phyloP scores from a whole-genome alignment of 2,329 filamentous ascomycete genomes.

The Akanthomyces uredinophilus region DNA sequence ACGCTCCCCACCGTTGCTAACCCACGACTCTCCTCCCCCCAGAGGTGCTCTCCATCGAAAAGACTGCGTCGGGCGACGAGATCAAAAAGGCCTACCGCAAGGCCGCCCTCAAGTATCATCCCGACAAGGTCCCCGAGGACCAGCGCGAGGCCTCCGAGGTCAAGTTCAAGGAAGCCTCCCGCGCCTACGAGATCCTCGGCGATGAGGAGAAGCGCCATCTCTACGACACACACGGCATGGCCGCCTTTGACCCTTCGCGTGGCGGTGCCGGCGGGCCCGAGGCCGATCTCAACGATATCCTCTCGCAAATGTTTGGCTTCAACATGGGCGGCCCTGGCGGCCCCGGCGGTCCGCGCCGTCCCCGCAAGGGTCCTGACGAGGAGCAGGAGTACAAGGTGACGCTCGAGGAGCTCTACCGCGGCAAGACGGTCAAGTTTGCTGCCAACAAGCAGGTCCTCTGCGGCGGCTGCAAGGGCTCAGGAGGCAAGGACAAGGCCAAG shows the following conservation, averaged over 20 bases:
- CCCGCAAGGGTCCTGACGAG: slow-evolving; percentile 72
- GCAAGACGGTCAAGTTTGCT: slow-evolving; percentile 94
- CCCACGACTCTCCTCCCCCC: slow-evolving; percentile 18
- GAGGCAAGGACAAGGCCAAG: slow-evolving; percentile 89
- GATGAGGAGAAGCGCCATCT: slow-evolving; percentile 90
- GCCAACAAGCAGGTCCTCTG: slow-evolving; percentile 94
- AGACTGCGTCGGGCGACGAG: slow-evolving; percentile 67
- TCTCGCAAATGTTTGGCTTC: slow-evolving; percentile 88
- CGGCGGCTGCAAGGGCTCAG: slow-evolving; percentile 77
- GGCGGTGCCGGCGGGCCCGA: slow-evolving; percentile 63
- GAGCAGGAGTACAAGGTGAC: slow-evolving; percentile 88
- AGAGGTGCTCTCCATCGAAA: slow-evolving; percentile 77
- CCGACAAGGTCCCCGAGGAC: slow-evolving; percentile 88
- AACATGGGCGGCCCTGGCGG: slow-evolving; percentile 54
- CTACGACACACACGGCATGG: slow-evolving; percentile 94
- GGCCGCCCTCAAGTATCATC: slow-evolving; percentile 82
- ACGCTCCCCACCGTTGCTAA: not conserved
- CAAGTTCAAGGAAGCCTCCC: slow-evolving; percentile 87
- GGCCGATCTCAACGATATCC: slow-evolving; percentile 84
- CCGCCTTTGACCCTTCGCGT: slow-evolving; percentile 78
- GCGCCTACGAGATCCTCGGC: slow-evolving; percentile 95
- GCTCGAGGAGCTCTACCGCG: slow-evolving; percentile 94
- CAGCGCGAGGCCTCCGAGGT: slow-evolving; percentile 80
- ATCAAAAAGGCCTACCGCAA: slow-evolving; percentile 97
- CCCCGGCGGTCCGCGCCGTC: slow-evolving; percentile 51